Evolutionary conservation across 78 protist genomes (phyloP), one percentile per base, ranked within the genome.

Genomic region (Dictyostelium brefeldianum): DNA sequence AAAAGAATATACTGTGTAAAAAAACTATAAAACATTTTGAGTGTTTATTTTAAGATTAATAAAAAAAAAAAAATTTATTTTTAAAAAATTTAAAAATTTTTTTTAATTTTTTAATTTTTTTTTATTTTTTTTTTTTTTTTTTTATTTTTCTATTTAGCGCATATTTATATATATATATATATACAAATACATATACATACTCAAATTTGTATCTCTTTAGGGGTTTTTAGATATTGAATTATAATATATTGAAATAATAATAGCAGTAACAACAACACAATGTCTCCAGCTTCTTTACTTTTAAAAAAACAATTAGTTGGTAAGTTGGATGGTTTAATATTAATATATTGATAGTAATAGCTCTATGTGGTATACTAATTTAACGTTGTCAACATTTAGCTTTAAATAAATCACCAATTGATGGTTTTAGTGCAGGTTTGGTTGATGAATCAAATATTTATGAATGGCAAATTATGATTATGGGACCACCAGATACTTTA

Each of bases 351-450:
- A 36, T 36, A 36, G 2, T 36, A 36, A 5, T 59, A 11, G 67
- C 11, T n/a, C 11, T 59, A 12, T 17, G 9, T 8, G 7, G 29
- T 10, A 18, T 59, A 59, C 5, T 2, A 59, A 59, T 20, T 36
- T 36, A 36, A 36, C 43, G 43, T 3, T n/a, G 29, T 2, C 2
- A 22, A 14, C 4, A 47, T 80, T 4, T 64, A 82, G 92, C 75
- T 10, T 77, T 85, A 25, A 67, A 43, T 15, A 96, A 97, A 89
- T 20, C 78, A 27, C 98, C 98, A 41, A 96, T 97, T 2, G 99
- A 98, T 31, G 98, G 98, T n/a, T 97, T 98, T 83, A 89, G 96
- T 10, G 99, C 98, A 8, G 99, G 99, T 51, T 94, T 98, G 20
- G 89, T 81, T 14, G 99, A 98, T 78, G 99, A 98, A 27, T 69